Evolutionary conservation across 352 stramenopile genomes (phyloP), one percentile per base, ranked within the genome.

Genomic region (Globisporangium rhizosaccharum): DNA sequence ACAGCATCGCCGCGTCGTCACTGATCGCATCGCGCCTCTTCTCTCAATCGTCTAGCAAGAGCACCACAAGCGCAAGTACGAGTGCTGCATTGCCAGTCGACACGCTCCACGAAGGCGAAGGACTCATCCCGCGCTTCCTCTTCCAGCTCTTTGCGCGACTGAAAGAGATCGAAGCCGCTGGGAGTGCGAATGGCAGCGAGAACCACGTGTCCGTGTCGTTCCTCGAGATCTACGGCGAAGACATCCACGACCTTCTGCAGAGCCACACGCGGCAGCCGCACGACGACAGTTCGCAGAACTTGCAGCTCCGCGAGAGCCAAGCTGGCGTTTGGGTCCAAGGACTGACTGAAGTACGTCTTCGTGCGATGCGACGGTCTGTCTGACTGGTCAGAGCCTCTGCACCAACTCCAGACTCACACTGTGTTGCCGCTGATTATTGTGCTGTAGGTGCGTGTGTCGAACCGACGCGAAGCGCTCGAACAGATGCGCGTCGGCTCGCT

Each of bases 191-290:
- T n/a, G 18, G 18, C n/a, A 39, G 33, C 33, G 72, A 70, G 1
- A 66, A 71, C 53, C 68, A 88, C 46, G 67, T 94, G 3, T 87
- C 78, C 0, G 86, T 94, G n/a, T 96, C 86, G 3, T 96, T 92
- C 62, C 75, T 99, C 6, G 97, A 99, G 72, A 98, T 99, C 17
- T 99, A 99, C 49, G 95, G 95, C 23, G 94, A 99, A 73, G 95
- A 99, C 59, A 97, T 99, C 54, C 87, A 96, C 60, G 96, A 99
- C 69, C 66, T 99, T 33, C 70, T 99, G 1, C 73, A 39, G 23
- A 50, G 94, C 47, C 72, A 68, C 10, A 17, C 63, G n/a, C 67
- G 68, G n/a, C 26, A 50, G 14, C 62, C 68, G 37, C 63, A 62
- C 3, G 62, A 65, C 37, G 66, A 72, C 47, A 57, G 63, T 9